Conservation (phyloP, 805 yeast species). For the Myxozyma monticola region DNA sequence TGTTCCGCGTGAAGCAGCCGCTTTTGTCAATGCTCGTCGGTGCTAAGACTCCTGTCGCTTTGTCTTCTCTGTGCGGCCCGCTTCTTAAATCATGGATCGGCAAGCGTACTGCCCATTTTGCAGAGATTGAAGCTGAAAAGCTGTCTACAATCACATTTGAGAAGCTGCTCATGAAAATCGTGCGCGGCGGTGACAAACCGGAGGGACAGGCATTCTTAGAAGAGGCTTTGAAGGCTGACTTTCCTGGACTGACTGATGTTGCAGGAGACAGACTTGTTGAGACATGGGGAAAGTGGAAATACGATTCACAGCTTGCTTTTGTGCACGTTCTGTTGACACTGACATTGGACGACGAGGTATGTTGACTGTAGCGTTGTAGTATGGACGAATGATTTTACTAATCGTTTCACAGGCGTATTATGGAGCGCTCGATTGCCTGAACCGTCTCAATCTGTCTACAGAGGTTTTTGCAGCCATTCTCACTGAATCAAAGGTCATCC, state of each 20-base stretch:
- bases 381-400: no score
- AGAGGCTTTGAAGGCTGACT: slow-evolving; percentile 44
- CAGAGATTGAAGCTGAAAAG: slow-evolving; percentile 49
- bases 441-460: slow-evolving; percentile 57
- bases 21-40: slow-evolving; percentile 50
- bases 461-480: slow-evolving; percentile 47
- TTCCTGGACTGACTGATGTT: slow-evolving; percentile 39
- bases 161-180: slow-evolving; percentile 53
- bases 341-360: slow-evolving; percentile 41
- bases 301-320: slow-evolving; percentile 57
- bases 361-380: no score
- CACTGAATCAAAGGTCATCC: slow-evolving; percentile 7
- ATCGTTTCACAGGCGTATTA: slow-evolving; percentile 40
- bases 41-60: slow-evolving; percentile 37
- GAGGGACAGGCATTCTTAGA: slow-evolving; percentile 63
- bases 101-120: slow-evolving; percentile 49
- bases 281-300: slow-evolving; percentile 59
- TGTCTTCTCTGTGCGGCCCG: slow-evolving; percentile 45
- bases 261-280: slow-evolving; percentile 54
- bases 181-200: slow-evolving; percentile 62
- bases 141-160: slow-evolving; percentile 60
- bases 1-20: slow-evolving; percentile 58
- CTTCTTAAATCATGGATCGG: slow-evolving; percentile 49
- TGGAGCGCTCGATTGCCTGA: slow-evolving; percentile 51
- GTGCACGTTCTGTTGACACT: slow-evolving; percentile 63